Percentiles rank a stretch among this genome's conserved stretches.
These are phyloP conservation scores for Aspergillus pseudoterreus DNA, from an alignment of 2,329 filamentous ascomycete genomes.

Conservation along the genomic window DNA sequence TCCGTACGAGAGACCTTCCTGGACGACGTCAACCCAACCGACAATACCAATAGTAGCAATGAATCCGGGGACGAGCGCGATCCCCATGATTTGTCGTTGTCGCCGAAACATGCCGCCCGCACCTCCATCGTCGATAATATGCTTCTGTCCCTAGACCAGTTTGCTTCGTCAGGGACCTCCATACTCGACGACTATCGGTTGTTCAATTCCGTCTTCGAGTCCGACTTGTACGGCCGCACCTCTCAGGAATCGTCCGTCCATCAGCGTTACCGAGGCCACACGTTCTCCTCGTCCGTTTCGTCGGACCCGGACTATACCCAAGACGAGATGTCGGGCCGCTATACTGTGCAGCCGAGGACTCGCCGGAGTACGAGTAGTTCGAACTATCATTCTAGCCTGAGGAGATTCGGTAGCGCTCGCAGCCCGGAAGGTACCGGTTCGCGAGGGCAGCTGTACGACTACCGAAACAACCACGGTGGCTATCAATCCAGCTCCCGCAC, in stretches of 20 bases:
- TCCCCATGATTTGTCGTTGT: slow-evolving; percentile 77
- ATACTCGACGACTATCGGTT: slow-evolving; percentile 35
- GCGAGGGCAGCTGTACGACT: slow-evolving; percentile 35
- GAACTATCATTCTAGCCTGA: slow-evolving; percentile 60
- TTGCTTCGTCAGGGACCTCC: slow-evolving; percentile 49
- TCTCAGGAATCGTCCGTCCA: slow-evolving; percentile 29
- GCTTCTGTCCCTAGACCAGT: slow-evolving; percentile 86
- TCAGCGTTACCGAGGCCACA: slow-evolving; percentile 53
- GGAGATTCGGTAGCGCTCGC: slow-evolving; percentile 62
- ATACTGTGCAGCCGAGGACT: slow-evolving; percentile 44
- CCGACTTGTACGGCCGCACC: slow-evolving; percentile 31
- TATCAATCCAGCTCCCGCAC: slow-evolving; percentile 21
- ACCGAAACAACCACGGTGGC: slow-evolving; percentile 22
- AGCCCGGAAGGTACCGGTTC: slow-evolving; percentile 36
- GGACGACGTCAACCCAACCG: slow-evolving; percentile 31
- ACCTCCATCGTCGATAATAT: slow-evolving; percentile 95
- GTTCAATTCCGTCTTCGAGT: slow-evolving; percentile 40
- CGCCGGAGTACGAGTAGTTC: slow-evolving; percentile 79
- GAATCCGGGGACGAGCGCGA: slow-evolving; percentile 40
- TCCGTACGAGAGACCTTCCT: slow-evolving; percentile 42
- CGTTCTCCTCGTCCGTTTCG: slow-evolving; percentile 57
- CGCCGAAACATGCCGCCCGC: slow-evolving; percentile 70
- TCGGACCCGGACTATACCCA: slow-evolving; percentile 51
- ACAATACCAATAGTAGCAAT: slow-evolving; percentile 29
- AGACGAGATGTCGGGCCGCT: slow-evolving; percentile 38